Evolutionary conservation across 148 eudicot genomes (phyloP), one percentile per base, ranked within the genome.

Genomic region (Nepenthes gracilis): DNA sequence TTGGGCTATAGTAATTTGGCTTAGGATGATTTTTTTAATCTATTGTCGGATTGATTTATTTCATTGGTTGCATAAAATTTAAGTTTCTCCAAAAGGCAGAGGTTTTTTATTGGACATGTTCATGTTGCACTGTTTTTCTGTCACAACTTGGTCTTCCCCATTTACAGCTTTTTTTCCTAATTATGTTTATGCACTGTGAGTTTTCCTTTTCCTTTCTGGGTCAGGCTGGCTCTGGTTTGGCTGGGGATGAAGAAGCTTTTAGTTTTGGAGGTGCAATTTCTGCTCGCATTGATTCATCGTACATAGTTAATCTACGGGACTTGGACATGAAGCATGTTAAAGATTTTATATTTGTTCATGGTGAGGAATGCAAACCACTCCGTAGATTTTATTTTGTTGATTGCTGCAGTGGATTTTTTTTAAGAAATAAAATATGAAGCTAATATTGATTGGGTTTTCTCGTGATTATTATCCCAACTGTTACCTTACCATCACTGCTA

Each of bases 271-370:
- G 76, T 55, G 59, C 85, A 57, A 65, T 76, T 61, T 75, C 91
- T 60, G 85, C 96, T 65, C 88, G 85, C 51, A 66, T 92, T 68
- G 94, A 88, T 62, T 85, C 96, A 33, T 88, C 98, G 35, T 88
- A 88, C 79, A 66, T 84, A 47, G 77, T 88, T 52, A 77, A 73
- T 63, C 66, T 92, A 55, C 78, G 88, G 66, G 96, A 86, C 56
- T 75, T 88, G 75, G 96, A 86, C 54, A 75, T 88, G 78, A 92
- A 82, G 73, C 98, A 92, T 78, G 91, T 88, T 5, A 92, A 88
- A 72, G 98, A 92, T 74, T 92, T 83, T 73, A 75, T 81, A 70
- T 92, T 85, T 73, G 74, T 92, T 64, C 85, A 92, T 63, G 98
- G 98, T 92, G 68, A 80, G 93, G 49, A 54, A 47, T 64, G 23